Conservation (phyloP, 177 flowering plant genomes). For the Vitis hybrid region DNA sequence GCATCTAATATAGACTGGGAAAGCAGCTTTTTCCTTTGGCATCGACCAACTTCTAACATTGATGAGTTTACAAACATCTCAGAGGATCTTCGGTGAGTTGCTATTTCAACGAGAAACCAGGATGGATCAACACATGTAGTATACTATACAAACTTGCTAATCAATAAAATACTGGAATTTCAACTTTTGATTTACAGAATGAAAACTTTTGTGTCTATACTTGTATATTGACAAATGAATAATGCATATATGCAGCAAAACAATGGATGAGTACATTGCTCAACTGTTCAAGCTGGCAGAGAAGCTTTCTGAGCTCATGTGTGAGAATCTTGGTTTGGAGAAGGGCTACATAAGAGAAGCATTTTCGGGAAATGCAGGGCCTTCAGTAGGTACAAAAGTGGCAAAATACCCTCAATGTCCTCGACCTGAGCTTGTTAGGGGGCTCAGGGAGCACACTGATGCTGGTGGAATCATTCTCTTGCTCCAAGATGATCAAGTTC, state of each 20-base stretch:
- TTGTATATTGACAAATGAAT: background rate
- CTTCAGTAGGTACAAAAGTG: conserved; percentile 75
- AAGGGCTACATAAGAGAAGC: conserved; percentile 45
- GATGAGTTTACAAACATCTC: conserved; percentile 36
- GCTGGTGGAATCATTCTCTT: conserved; percentile 79
- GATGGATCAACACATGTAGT: background rate
- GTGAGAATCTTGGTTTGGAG: conserved; percentile 69
- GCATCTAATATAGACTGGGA: conserved; percentile 58
- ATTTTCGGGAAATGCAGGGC: conserved; percentile 50
- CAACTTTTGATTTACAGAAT: background rate
- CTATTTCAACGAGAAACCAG: background rate
- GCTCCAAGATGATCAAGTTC: conserved; percentile 81
- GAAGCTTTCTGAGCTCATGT: conserved; percentile 64
- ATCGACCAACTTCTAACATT: conserved; percentile 59
- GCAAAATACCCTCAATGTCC: conserved; percentile 74
- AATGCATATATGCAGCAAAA: conserved; percentile 41
- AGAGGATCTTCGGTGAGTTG: conserved; percentile 52
- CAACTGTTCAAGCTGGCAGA: conserved; percentile 63
- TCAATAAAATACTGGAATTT: too few relatives aligned
- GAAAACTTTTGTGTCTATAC: background rate
- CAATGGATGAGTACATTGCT: conserved; percentile 57
- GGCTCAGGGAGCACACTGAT: conserved; percentile 80
- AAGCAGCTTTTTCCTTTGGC: conserved; percentile 62
- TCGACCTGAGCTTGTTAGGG: conserved; percentile 63
- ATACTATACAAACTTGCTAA: too few relatives aligned